Percentiles rank a stretch among this genome's conserved stretches.
phyloP scores from a whole-genome alignment of 148 eudicot genomes.

The Rhododendron ovatum region DNA sequence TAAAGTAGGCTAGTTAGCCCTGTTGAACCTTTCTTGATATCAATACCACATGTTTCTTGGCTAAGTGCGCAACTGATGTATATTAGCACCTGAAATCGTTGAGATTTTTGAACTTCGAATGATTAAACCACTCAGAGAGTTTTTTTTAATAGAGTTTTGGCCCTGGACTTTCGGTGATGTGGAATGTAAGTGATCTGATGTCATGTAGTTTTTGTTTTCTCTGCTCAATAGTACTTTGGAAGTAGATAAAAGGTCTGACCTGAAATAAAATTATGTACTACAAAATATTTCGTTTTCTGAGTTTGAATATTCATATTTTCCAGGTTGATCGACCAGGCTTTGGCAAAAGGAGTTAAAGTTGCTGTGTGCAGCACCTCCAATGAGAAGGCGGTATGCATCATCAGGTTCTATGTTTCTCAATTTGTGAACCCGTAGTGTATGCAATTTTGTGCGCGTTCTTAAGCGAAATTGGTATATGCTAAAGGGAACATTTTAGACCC shows the following conservation, averaged over 20 bases:
- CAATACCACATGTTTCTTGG: not conserved
- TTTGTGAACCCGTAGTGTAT: not conserved
- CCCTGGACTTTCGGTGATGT: not conserved
- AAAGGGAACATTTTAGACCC: not conserved
- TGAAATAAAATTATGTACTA: not conserved
- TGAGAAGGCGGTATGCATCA: conserved; percentile 94
- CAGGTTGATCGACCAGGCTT: conserved; percentile 94
- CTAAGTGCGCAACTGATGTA: not conserved
- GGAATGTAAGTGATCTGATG: not conserved
- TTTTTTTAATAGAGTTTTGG: not conserved
- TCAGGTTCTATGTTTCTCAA: conserved; percentile 28
- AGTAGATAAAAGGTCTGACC: not conserved
- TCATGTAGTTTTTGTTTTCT: not conserved
- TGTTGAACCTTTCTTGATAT: not conserved
- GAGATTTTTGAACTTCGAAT: not conserved
- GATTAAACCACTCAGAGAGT: not conserved
- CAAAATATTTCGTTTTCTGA: not conserved
- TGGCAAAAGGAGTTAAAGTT: conserved; percentile 76
- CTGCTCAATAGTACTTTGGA: not conserved
- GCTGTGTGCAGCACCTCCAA: conserved; percentile 99
- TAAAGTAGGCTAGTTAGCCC: not conserved
- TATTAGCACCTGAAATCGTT: not conserved
- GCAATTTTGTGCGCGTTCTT: not conserved
- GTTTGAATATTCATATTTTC: not conserved
- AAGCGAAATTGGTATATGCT: not conserved